Evolutionary conservation across 495 filamentous ascomycete genomes (phyloP).

Genomic region (Glutinoglossum americanum): DNA sequence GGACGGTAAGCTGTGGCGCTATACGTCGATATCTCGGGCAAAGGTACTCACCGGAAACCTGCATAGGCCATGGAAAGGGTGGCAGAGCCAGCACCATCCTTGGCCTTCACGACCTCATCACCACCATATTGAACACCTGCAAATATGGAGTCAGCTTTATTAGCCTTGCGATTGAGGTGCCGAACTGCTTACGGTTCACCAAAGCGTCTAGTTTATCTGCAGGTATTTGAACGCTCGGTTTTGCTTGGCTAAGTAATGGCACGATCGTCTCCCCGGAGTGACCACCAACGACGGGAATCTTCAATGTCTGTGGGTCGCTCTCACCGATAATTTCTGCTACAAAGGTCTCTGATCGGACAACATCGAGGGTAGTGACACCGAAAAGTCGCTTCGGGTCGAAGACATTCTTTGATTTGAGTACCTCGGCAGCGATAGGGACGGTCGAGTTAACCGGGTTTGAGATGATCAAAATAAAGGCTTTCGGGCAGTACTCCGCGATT

Average conservation of each 20-base stretch:
- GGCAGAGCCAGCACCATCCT: constrained; percentile 85
- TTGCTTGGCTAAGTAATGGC: constrained; percentile 81
- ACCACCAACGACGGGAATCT: constrained; percentile 83
- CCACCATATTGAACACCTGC: constrained; percentile 86
- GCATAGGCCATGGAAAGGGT: constrained; percentile 97
- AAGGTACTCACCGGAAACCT: constrained; percentile 52
- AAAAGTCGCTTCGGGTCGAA: constrained; percentile 90
- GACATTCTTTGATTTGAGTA: constrained; percentile 76
- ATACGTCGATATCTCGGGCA: neutral
- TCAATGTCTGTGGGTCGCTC: constrained; percentile 57
- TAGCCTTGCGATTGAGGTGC: neutral
- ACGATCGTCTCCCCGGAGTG: constrained; percentile 97
- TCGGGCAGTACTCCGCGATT: constrained; percentile 67
- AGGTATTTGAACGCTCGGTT: constrained; percentile 59
- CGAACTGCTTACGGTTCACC: constrained; percentile 47
- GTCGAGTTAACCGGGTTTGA: constrained; percentile 99
- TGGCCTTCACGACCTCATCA: constrained; percentile 96
- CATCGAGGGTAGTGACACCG: constrained; percentile 93
- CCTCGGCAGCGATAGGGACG: constrained; percentile 90
- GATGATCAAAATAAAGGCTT: constrained; percentile 87
- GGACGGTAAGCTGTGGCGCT: constrained; percentile 7
- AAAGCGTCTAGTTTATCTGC: constrained; percentile 68
- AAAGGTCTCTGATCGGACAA: constrained; percentile 95
- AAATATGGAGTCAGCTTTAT: constrained; percentile 4
- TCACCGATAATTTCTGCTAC: constrained; percentile 66